Evolutionary conservation across 129 eudicot genomes (phyloP), one percentile per base, ranked within the genome.

Genomic region (Flaveria bidentis): DNA sequence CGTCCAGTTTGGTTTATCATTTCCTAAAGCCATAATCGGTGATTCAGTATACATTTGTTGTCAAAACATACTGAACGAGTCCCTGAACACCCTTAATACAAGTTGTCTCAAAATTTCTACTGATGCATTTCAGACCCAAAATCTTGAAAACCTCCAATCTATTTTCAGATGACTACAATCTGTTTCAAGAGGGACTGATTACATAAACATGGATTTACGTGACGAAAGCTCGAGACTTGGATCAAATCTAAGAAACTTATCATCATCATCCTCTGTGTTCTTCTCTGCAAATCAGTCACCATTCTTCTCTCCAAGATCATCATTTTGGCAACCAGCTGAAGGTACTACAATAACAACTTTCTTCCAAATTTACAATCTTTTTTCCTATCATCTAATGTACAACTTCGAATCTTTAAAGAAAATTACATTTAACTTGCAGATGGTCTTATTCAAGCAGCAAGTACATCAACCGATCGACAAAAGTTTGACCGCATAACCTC

Each of bases 211-310:
- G 99, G 99, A 91, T 84, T 73, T 83, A 61, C 87, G 78, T 8
- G 97, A 87, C 67, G 96, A 91, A 42, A 91, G 92, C 74, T 75
- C 87, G 10, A 87, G 89, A 82, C 81, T 83, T 22, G 92, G 83
- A 70, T 80, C 96, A 14, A 89, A 90, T 25, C 76, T 82, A 42
- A 83, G 94, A 78, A 95, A 84, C 72, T 83, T 95, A 10, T 95
- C 99, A 23, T 95, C 99, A n/a, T 92, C 97, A 3, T 95, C 99
- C 0, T 91, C 99, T 5, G 83, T 86, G 39, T 95, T 95, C 58
- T 89, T 82, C 71, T 95, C 99, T 0, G 99, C 99, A 76, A 91
- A 89, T 61, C 96, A 92, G 44, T 95, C 99, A 0, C 99, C 99
- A 9, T 91, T 91, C 56, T 86, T 88, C 76, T 87, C 97, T 45